These are phyloP conservation scores for Rhododendron ovatum DNA, from an alignment of 148 eudicot species.

Conservation along the genomic window DNA sequence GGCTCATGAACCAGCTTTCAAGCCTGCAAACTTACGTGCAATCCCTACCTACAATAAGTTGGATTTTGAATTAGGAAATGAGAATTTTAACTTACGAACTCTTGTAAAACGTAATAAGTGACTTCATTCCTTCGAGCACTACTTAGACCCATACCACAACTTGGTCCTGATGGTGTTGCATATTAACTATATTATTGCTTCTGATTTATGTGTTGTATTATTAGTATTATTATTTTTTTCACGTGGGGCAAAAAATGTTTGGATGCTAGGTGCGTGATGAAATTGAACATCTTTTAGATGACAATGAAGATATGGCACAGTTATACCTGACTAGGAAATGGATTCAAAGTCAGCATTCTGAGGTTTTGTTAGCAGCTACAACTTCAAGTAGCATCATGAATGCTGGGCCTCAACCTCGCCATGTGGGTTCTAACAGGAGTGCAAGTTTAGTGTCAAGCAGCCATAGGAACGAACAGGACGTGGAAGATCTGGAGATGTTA, in stretches of 20 bases:
- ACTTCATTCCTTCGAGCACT: not conserved
- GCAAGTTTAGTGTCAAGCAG: constrained; percentile 68
- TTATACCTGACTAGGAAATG: constrained; percentile 83
- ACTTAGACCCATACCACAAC: not conserved
- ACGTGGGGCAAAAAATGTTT: not conserved
- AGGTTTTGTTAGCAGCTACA: constrained; percentile 43
- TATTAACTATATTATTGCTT: not conserved
- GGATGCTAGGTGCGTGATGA: constrained; percentile 84
- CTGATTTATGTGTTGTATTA: not conserved
- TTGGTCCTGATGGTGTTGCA: not conserved
- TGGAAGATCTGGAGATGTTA: constrained; percentile 95
- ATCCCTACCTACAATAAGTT: not conserved
- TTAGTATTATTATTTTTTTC: not conserved
- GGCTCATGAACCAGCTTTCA: not conserved
- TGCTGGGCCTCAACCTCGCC: constrained; percentile 45
- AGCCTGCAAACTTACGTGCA: not conserved
- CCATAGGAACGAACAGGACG: constrained; percentile 55
- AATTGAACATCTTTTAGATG: constrained; percentile 96
- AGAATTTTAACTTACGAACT: not conserved
- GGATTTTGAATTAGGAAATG: not conserved
- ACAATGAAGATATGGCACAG: constrained; percentile 94
- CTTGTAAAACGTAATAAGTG: not conserved
- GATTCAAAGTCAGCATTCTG: constrained; percentile 79
- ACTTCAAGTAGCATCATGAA: constrained; percentile 45
- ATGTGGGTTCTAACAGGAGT: constrained; percentile 65